Evolutionary conservation across 2,329 filamentous ascomycete species (phyloP), one percentile per base, ranked within the genome.

Genomic region (Alternaria burnsii): DNA sequence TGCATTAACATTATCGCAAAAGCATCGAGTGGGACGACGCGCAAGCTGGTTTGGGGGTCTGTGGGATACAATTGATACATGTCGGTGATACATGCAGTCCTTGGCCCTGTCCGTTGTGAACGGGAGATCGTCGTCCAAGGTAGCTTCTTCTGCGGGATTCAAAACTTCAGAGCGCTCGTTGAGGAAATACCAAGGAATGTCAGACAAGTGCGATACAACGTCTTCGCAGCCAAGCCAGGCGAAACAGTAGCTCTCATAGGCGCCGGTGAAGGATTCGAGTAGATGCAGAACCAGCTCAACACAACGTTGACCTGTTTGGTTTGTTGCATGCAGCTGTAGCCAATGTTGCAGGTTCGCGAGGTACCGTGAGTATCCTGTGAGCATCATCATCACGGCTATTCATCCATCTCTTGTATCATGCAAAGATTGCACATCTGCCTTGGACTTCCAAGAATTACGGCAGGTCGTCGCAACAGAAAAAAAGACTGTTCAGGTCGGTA

Each of bases 1-100:
- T 68, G 66, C 67, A 63, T 64, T 59, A 63, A 67, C 62, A 62
- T 54, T 69, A 68, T 72, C 62, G 62, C 67, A 67, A 61, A 62
- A 69, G 65, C 65, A 61, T 60, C 24, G 50, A 44, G 44, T 51
- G 36, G 54, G 47, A 41, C 38, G 44, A 57, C 46, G 40, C 36
- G 40, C 46, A 38, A 50, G 46, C 46, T 50, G 32, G 16, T 16
- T 50, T 50, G 46, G 32, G 46, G 20, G 30, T 24, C 32, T 16
- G 24, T 54, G 50, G 42, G 30, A 54, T 46, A 36, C 24, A 26
- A 22, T 40, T 26, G 36, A 47, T 43, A 24, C 48, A 38, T 36
- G 40, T 26, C 44, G 44, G 47, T 60, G 51, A 48, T 48, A 30
- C 22, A 41, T 50, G n/a, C 41, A 18, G 24, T 43, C 50, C 47